Evolutionary conservation across 331 rosid species (phyloP), one percentile per base, ranked within the genome.

Genomic region (Rhamnella rubrinervis): DNA sequence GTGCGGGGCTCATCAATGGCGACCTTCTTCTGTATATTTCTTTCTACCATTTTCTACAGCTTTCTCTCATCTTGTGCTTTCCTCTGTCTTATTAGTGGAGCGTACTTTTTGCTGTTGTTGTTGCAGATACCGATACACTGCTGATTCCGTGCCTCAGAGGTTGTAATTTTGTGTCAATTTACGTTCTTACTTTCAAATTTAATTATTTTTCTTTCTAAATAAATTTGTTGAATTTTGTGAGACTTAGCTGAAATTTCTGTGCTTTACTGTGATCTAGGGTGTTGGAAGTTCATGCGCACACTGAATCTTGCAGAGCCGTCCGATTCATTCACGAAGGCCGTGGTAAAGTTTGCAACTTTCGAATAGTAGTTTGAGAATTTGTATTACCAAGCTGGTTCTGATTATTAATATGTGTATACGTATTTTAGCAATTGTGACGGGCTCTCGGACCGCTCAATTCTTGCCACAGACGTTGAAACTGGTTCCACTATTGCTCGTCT

Each of bases 391-490:
- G 6, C 17, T 49, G 23, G 6, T 55, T 23, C 35, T 37, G 53
- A 26, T 40, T 18, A 49, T 51, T 14, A 10, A 47, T 26, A 75
- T 66, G 19, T 77, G 67, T 72, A 47, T 65, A 62, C 68, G 20
- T 16, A 10, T 9, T 28, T 31, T 64, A 93, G 98, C 90, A 2
- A 75, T 93, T 69, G 72, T 87, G 89, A 90, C 97, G 47, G 91
- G 96, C 38, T 92, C 98, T 59, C 93, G 0, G 96, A 92, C 85
- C 72, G 72, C 74, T 88, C 98, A 20, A 90, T 92, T 79, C 83
- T 88, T 37, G 87, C 96, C 28, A 85, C 92, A 0, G 96, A 92
- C 74, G 92, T 92, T 61, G 98, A 90, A 82, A 89, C 98, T 59
- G 98, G 98, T 70, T 74, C 91, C 52, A 62, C 90, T 47, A 83